phyloP scores from a whole-genome alignment of 139 green algal species.

The Picochlorum sp. region DNA sequence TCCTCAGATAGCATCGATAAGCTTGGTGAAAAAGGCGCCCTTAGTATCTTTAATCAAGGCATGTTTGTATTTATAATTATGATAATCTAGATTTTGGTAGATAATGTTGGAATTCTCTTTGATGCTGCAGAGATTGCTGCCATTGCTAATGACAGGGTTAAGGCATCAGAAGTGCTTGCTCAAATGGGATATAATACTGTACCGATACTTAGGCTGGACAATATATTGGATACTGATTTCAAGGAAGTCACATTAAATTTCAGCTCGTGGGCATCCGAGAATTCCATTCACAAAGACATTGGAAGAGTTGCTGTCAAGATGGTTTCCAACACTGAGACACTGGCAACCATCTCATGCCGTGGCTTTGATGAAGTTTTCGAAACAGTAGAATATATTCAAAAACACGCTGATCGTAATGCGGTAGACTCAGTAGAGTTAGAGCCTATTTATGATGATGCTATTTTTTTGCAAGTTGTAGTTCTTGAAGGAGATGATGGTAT shows the following conservation, averaged over 20 bases:
- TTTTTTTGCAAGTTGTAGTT: conserved; percentile 11
- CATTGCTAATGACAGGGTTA: conserved; percentile 1
- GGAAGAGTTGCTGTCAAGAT: conserved; percentile 3
- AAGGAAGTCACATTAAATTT: too few species aligned
- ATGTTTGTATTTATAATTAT: too few species aligned
- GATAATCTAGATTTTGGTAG: too few species aligned
- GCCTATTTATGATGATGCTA: neutral
- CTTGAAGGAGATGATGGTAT: neutral
- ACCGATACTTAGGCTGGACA: neutral
- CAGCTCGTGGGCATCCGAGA: too few species aligned
- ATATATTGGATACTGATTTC: too few species aligned
- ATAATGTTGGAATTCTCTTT: too few species aligned
- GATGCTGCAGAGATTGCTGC: too few species aligned
- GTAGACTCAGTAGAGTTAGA: conserved; percentile 2
- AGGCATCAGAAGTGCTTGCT: neutral
- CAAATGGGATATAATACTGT: conserved; percentile 5
- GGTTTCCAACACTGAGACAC: neutral
- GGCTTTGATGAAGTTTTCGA: neutral
- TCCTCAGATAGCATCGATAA: too few species aligned
- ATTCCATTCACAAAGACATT: too few species aligned
- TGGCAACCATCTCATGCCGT: neutral
- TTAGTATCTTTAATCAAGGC: too few species aligned
- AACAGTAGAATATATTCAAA: neutral
- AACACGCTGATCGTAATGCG: conserved; percentile 5
- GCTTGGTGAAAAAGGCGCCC: too few species aligned